phyloP scores from a whole-genome alignment of 208 protist species.

The Trypanosomatidae sp. region DNA sequence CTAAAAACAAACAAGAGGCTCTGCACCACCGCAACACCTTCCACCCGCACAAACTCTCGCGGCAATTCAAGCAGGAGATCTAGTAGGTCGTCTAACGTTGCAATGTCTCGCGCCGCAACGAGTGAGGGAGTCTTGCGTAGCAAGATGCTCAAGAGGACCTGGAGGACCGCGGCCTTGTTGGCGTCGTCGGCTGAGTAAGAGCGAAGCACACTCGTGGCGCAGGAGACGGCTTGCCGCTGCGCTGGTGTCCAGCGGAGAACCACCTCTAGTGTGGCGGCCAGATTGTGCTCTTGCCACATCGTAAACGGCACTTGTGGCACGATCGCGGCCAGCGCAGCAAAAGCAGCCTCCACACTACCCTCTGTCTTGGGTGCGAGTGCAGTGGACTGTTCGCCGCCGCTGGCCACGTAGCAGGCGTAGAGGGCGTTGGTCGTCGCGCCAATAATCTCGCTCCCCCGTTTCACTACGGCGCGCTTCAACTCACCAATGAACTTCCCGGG shows the following conservation, averaged over 20 bases:
- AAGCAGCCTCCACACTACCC: constrained; percentile 33
- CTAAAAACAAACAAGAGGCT: constrained; percentile 42
- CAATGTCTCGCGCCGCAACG: constrained; percentile 30
- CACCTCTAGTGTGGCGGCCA: constrained; percentile 53
- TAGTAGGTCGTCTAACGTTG: constrained; percentile 43
- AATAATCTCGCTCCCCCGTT: constrained; percentile 33
- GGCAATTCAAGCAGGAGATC: constrained; percentile 44
- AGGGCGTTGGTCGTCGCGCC: constrained; percentile 39
- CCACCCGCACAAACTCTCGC: constrained; percentile 38
- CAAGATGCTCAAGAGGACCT: constrained; percentile 29
- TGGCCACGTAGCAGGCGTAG: constrained; percentile 54
- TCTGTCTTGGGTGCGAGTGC: constrained; percentile 27
- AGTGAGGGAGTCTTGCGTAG: constrained; percentile 18
- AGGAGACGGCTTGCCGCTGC: constrained; percentile 33
- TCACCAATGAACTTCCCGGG: constrained; percentile 42
- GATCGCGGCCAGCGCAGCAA: constrained; percentile 33
- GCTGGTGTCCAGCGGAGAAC: constrained; percentile 62
- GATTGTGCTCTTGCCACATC: constrained; percentile 49
- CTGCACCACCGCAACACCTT: constrained; percentile 22
- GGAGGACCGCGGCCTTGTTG: constrained; percentile 22
- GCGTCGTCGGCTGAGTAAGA: constrained; percentile 23
- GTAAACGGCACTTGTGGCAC: constrained; percentile 32
- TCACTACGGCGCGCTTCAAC: constrained; percentile 30
- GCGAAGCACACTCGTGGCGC: constrained; percentile 37
- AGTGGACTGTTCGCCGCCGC: constrained; percentile 35